These are phyloP conservation scores for Lolium rigidum DNA, from an alignment of 176 grass and related monocot species.

Conservation along the genomic window DNA sequence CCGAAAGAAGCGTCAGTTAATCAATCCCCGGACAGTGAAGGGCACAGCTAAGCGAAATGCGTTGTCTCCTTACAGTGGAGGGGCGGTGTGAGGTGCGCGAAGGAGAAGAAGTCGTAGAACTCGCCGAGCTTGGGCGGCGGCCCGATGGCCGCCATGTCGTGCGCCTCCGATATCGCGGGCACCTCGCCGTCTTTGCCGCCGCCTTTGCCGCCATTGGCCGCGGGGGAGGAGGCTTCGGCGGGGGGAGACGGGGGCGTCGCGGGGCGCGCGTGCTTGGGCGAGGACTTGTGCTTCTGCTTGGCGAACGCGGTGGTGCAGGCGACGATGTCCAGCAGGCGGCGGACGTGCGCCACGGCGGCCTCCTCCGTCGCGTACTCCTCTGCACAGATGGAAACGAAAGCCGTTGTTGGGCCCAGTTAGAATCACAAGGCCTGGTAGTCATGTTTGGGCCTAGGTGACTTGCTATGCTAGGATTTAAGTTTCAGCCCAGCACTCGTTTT, in stretches of 20 bases:
- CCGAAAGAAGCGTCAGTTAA: conserved; percentile 1
- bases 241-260: conserved; percentile 45
- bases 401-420: conserved; percentile 16
- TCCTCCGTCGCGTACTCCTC: conserved; percentile 78
- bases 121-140: conserved; percentile 81
- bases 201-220: conserved; percentile 31
- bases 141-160: conserved; percentile 93
- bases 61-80: conserved; percentile 65
- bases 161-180: conserved; percentile 83
- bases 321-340: conserved; percentile 87
- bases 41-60: not conserved
- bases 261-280: conserved; percentile 51
- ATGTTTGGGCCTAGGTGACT: not conserved
- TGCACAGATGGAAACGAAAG: conserved; percentile 33
- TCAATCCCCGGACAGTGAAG: not conserved
- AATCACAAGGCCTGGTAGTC: not conserved
- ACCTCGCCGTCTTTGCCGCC: not conserved
- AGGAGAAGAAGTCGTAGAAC: conserved; percentile 99
- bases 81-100: conserved; percentile 78
- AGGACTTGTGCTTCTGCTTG: conserved; percentile 55
- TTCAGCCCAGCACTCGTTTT: not conserved
- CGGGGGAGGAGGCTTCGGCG: not conserved
- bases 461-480: not conserved
- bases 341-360: conserved; percentile 79
- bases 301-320: conserved; percentile 87